A percentile compares a stretch with the other conserved stretches of the same genome.
Evolutionary conservation across 371 early-diverging fungal species (phyloP).

Genomic region (Rhizomucor pusillus): DNA sequence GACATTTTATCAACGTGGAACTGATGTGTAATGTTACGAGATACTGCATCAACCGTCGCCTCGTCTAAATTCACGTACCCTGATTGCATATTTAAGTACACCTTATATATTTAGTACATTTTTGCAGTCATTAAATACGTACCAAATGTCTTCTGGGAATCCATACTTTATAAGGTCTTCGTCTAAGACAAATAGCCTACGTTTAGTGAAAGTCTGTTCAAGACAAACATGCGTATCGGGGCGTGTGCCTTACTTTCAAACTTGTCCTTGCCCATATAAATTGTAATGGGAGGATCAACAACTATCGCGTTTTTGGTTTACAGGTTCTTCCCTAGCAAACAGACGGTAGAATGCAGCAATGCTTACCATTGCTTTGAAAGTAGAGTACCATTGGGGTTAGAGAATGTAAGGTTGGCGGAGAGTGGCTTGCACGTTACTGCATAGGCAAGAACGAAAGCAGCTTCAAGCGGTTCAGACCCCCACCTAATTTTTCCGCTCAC

Average conservation of each 20-base stretch:
- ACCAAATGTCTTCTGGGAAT: constrained; percentile 92
- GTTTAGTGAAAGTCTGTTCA: not conserved
- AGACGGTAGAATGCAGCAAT: too few species aligned
- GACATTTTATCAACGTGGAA: constrained; percentile 97
- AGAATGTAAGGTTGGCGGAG: too few species aligned
- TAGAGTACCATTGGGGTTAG: constrained; percentile 47
- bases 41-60: too few species aligned
- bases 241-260: constrained; percentile 72
- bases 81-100: too few species aligned
- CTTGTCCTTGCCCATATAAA: constrained; percentile 98
- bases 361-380: constrained; percentile 52
- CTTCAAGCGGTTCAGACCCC: too few species aligned
- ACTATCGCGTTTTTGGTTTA: constrained; percentile 32
- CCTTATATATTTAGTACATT: too few species aligned
- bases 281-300: constrained; percentile 73
- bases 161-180: constrained; percentile 95
- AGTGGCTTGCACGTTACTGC: too few species aligned
- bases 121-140: too few species aligned
- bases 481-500: not conserved
- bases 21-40: too few species aligned
- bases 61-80: too few species aligned
- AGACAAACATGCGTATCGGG: not conserved
- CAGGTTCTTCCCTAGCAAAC: too few species aligned
- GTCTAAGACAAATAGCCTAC: constrained; percentile 43
- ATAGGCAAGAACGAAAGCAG: too few species aligned